phyloP scores from a whole-genome alignment of 208 protist genomes.

The Acanthamoeba healyi region DNA sequence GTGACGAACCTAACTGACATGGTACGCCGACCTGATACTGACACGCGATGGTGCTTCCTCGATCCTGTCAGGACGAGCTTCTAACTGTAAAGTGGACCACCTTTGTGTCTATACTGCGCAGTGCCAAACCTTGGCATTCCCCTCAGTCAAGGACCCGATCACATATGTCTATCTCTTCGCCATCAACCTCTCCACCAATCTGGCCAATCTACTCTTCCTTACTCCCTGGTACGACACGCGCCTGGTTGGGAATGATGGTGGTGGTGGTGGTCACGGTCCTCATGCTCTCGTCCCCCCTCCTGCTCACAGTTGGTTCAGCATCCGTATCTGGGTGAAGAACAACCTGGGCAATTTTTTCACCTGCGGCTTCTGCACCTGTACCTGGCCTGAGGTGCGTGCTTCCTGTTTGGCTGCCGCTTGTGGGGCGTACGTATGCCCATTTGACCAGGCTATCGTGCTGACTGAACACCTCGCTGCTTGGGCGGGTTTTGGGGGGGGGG shows the following conservation, averaged over 20 bases:
- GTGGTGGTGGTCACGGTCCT: too few species aligned
- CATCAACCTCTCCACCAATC: conserved; percentile 59
- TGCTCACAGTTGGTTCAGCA: conserved; percentile 30
- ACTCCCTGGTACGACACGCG: conserved; percentile 53
- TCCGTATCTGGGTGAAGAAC: conserved; percentile 59
- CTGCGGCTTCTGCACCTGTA: conserved; percentile 53
- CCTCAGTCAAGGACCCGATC: conserved; percentile 62
- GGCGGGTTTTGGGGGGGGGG: not conserved
- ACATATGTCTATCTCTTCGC: conserved; percentile 70
- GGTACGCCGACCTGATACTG: not conserved
- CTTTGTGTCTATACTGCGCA: too few species aligned
- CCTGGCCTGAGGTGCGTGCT: conserved; percentile 32
- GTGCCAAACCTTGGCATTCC: conserved; percentile 75
- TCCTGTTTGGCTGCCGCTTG: too few species aligned
- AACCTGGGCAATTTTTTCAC: conserved; percentile 60
- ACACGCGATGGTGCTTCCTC: not conserved
- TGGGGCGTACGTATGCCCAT: too few species aligned
- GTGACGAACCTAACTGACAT: conserved; percentile 76
- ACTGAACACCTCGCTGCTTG: not conserved
- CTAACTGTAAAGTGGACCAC: too few species aligned
- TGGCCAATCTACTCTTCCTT: conserved; percentile 79
- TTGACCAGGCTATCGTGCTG: too few species aligned
- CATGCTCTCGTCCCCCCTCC: not conserved
- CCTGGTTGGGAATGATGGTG: too few species aligned
- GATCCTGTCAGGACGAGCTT: too few species aligned